Evolutionary conservation across 495 filamentous ascomycete genomes (phyloP).

Genomic region (Neurospora sublineolata): DNA sequence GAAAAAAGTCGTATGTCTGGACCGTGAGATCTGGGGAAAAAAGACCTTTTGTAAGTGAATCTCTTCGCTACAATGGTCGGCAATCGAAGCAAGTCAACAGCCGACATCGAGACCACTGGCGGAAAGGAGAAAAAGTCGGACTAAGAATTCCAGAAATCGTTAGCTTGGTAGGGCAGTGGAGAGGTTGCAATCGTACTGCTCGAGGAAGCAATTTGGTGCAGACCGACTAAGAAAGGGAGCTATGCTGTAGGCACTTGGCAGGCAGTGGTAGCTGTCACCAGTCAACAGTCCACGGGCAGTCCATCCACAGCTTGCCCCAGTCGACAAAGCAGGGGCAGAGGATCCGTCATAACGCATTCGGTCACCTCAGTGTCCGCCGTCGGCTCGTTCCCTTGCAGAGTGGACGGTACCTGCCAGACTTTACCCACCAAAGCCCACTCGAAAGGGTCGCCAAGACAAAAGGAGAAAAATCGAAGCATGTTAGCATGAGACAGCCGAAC

Average conservation of each 20-base stretch:
- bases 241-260: too few species aligned
- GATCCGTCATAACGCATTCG: not conserved
- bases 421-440: slow-evolving; percentile 4
- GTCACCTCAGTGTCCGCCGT: not conserved
- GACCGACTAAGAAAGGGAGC: not conserved
- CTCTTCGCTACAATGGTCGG: not conserved
- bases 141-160: not conserved
- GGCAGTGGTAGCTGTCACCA: too few species aligned
- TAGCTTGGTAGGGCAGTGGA: not conserved
- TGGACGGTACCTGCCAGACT: not conserved
- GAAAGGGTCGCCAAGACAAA: slow-evolving; percentile 10
- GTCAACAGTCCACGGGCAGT: not conserved
- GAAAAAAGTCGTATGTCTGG: not conserved
- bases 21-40: not conserved
- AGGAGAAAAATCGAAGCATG: slow-evolving; percentile 13
- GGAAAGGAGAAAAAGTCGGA: not conserved
- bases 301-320: not conserved
- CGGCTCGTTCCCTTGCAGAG: not conserved
- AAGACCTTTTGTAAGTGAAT: not conserved
- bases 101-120: not conserved
- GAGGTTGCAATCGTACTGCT: not conserved
- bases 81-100: not conserved
- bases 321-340: not conserved
- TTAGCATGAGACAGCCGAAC: not conserved
- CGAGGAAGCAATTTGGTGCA: not conserved